Conservation (phyloP, 805 yeast species). For the Myxozyma neotropica region DNA sequence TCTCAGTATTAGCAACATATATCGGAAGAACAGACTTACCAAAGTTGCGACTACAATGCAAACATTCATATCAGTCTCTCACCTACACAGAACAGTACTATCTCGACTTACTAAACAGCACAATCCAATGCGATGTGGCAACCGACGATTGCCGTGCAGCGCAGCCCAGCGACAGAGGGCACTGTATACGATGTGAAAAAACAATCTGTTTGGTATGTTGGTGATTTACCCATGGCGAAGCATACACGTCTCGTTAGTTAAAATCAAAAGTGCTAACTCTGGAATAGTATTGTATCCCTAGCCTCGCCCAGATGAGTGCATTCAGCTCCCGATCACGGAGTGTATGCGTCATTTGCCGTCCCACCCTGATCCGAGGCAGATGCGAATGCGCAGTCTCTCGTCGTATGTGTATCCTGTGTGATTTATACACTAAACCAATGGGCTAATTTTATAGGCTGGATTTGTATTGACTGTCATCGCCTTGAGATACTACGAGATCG, state of each 20-base stretch:
- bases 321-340: constrained; percentile 14
- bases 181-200: constrained; percentile 15
- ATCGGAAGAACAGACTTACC: constrained; percentile 9
- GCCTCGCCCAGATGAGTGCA: constrained; percentile 3
- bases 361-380: constrained; percentile 14
- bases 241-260: no score
- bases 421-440: background rate
- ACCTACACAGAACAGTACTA: constrained; percentile 14
- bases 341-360: constrained; percentile 19
- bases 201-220: constrained; percentile 6
- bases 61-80: constrained; percentile 10
- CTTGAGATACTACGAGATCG: constrained; percentile 20
- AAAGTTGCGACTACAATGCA: constrained; percentile 19
- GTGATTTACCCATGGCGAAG: no score
- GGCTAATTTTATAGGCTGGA: constrained; percentile 23
- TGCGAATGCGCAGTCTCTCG: constrained; percentile 18
- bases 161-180: background rate
- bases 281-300: constrained; percentile 20
- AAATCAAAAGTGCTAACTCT: background rate
- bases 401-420: constrained; percentile 8
- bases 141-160: constrained; percentile 15
- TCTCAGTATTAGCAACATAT: background rate
- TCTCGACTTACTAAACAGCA: constrained; percentile 2
- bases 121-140: constrained; percentile 27
- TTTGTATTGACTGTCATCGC: constrained; percentile 25